These are phyloP conservation scores for Paramecium primaurelia DNA, from an alignment of 73 alveolate genomes.

Conservation along the genomic window DNA sequence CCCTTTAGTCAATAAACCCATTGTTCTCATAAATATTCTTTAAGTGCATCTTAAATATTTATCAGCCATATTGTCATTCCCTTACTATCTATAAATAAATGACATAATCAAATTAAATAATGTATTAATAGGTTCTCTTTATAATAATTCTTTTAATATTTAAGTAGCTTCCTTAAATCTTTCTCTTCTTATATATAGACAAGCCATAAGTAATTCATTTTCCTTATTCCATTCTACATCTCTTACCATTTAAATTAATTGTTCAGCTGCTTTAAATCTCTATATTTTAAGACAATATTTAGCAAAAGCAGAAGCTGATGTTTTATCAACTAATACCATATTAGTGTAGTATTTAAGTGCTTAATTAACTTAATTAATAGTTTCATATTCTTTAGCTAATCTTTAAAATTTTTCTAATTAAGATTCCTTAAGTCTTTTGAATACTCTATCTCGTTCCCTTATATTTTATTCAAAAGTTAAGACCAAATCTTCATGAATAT, in stretches of 20 bases:
- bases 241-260: slow-evolving; percentile 67
- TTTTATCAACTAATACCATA: slow-evolving; percentile 74
- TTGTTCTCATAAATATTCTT: slow-evolving; percentile 65
- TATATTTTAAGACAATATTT: slow-evolving; percentile 73
- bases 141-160: slow-evolving; percentile 56
- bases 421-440: slow-evolving; percentile 80
- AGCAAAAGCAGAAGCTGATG: slow-evolving; percentile 70
- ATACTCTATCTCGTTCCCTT: slow-evolving; percentile 82
- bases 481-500: slow-evolving; percentile 89
- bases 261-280: slow-evolving; percentile 77
- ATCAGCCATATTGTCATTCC: slow-evolving; percentile 69
- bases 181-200: slow-evolving; percentile 56
- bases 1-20: slow-evolving; percentile 62
- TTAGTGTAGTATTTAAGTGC: slow-evolving; percentile 82
- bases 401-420: slow-evolving; percentile 80
- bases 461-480: slow-evolving; percentile 68
- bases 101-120: slow-evolving; percentile 66
- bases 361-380: slow-evolving; percentile 72
- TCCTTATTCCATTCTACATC: slow-evolving; percentile 62
- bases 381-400: slow-evolving; percentile 92
- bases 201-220: slow-evolving; percentile 60
- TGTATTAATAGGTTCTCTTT: slow-evolving; percentile 62
- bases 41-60: slow-evolving; percentile 69
- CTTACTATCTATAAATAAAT: slow-evolving; percentile 60
- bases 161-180: slow-evolving; percentile 74